Evolutionary conservation across 2,329 filamentous ascomycete genomes (phyloP), one percentile per base, ranked within the genome.

Genomic region (Aureobasidium sp.): DNA sequence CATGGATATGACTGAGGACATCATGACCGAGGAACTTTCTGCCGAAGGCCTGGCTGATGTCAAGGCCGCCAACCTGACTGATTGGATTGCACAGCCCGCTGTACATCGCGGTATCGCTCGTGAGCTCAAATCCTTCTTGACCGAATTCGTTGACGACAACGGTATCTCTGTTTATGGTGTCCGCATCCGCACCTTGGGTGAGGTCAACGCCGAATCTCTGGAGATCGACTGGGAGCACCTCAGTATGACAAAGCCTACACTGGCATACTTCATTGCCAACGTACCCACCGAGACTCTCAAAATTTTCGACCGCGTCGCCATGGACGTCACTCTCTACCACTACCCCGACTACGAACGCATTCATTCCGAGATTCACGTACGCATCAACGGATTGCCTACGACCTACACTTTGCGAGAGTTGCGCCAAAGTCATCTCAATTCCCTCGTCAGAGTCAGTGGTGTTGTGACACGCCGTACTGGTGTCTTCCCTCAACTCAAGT

Each of bases 331-430:
- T 5, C 84, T 97, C 24, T 85, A 97, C 60, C 91, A 97, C 74
- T 99, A 97, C 76, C 93, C 92, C 1, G 92, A 97, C 74, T 99
- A 99, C 74, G 91, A 96, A 73, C 89, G 91, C 65, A 99, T 99
- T 69, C 94, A 97, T 75, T 89, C 91, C 31, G 94, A 99, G 74
- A 96, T 99, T 59, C 94, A 99, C 72, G 93, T 99, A 61, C 91
- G 94, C 64, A 96, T 99, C 71, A 92, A 91, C 24, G 93, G 97
- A 69, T 81, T 99, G 17, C 95, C 94, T 4, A 89, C 97, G 33
- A 89, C 92, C 70, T 97, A 97, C 75, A 99, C 94, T 2, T 84
- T 99, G 53, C 90, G 94, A 54, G 92, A 99, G 74, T 82, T 99
- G 48, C 90, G 94, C 64, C 94, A 99, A 76, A 91, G 88, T 4